Percentiles rank a stretch among this genome's conserved stretches.
Evolutionary conservation across 169 alveolate genomes (phyloP).

Genomic region (Eimeria necatrix): DNA sequence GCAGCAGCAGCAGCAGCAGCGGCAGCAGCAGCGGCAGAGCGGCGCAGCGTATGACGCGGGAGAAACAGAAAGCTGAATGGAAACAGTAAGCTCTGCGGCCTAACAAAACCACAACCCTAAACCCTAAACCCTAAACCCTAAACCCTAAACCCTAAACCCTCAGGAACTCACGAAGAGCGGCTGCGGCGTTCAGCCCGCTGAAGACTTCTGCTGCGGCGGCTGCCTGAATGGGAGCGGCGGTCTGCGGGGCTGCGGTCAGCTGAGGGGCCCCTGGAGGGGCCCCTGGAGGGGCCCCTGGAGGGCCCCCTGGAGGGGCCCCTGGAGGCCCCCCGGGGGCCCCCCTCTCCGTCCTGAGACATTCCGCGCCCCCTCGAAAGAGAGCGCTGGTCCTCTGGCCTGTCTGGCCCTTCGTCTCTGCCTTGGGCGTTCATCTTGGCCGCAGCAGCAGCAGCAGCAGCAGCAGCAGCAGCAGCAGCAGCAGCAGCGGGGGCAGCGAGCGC

Average conservation of each 20-base stretch:
- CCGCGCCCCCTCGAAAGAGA: conserved; percentile 38
- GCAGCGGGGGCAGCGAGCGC: no score
- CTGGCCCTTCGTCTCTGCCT: conserved; percentile 47
- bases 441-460: no score
- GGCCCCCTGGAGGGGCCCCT: no score
- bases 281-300: no score
- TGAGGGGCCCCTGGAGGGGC: conserved; percentile 58
- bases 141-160: neutral
- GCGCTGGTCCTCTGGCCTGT: conserved; percentile 42
- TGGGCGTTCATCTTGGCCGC: conserved; percentile 45
- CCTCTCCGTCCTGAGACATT: conserved; percentile 49
- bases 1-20: neutral
- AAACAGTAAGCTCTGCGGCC: neutral
- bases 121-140: neutral
- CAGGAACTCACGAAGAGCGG: conserved; percentile 40
- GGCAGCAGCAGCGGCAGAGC: neutral
- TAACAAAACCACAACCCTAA: neutral
- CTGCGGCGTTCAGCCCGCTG: conserved; percentile 23
- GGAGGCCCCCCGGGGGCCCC: neutral
- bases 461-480: no score
- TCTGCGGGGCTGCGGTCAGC: conserved; percentile 19
- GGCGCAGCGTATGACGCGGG: neutral
- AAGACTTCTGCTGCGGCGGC: conserved; percentile 61
- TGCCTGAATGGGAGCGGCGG: conserved; percentile 25
- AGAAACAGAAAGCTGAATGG: neutral